phyloP scores from a whole-genome alignment of 2,329 filamentous ascomycete genomes.

The Colletotrichum spaethianum region DNA sequence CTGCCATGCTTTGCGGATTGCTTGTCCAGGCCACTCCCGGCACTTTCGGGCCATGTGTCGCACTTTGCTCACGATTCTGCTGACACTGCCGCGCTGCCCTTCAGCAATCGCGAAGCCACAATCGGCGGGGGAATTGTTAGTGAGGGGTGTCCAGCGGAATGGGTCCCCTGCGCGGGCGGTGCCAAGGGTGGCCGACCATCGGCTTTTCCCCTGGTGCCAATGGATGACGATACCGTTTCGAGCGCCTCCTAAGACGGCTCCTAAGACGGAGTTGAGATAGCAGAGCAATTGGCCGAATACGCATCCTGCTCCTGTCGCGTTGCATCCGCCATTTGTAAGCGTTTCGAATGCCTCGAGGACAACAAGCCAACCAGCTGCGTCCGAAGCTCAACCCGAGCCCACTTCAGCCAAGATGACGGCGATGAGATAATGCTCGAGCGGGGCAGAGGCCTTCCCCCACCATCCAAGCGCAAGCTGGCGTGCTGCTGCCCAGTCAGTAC shows the following conservation, averaged over 20 bases:
- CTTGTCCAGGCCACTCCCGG: constrained; percentile 16
- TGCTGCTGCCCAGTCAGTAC: background rate
- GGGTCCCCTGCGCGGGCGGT: background rate
- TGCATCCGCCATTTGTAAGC: constrained; percentile 30
- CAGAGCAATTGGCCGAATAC: background rate
- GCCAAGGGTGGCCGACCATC: constrained; percentile 4
- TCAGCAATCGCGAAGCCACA: background rate
- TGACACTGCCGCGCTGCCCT: background rate
- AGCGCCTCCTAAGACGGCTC: background rate
- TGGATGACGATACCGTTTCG: background rate
- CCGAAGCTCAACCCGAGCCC: constrained; percentile 9
- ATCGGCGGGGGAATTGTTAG: background rate
- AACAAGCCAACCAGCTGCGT: constrained; percentile 24
- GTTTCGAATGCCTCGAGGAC: background rate
- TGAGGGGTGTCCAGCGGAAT: background rate
- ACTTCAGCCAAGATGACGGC: constrained; percentile 28
- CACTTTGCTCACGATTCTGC: background rate
- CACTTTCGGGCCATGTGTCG: background rate
- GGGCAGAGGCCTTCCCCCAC: constrained; percentile 33
- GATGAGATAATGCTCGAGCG: constrained; percentile 33
- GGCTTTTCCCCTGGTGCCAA: background rate
- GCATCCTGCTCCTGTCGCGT: background rate
- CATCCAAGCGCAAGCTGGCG: constrained; percentile 22
- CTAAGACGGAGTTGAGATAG: background rate
- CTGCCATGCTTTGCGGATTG: background rate